Conservation (phyloP, 257 asterid genomes). For the Striga asiatica region DNA sequence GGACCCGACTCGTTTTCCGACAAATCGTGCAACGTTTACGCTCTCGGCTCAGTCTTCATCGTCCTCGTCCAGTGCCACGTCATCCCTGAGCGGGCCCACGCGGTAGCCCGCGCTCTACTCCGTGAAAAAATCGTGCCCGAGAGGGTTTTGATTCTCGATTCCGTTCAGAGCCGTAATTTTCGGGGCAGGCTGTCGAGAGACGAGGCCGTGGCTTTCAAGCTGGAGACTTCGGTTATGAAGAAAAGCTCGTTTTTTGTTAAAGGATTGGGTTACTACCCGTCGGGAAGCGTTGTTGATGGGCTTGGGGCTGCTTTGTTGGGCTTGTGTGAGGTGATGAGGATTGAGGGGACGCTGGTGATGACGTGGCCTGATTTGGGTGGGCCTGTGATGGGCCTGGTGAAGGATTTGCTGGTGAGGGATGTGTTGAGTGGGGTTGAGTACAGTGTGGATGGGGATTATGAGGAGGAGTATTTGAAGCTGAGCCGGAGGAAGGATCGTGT, state of each 20-base stretch:
- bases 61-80: conserved; percentile 62
- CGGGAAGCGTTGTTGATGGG: conserved; percentile 94
- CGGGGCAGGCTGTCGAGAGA: conserved; percentile 75
- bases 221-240: conserved; percentile 68
- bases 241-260: conserved; percentile 30
- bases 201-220: conserved; percentile 57
- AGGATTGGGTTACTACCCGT: conserved; percentile 66
- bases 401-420: conserved; percentile 50
- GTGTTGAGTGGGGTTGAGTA: conserved; percentile 36
- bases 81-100: conserved; percentile 69
- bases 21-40: conserved; percentile 75
- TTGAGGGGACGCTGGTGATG: conserved; percentile 54
- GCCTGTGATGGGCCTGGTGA: conserved; percentile 44
- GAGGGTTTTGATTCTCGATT: conserved; percentile 72
- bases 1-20: conserved; percentile 56
- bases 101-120: conserved; percentile 58
- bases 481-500: conserved; percentile 38
- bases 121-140: conserved; percentile 60
- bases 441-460: conserved; percentile 25
- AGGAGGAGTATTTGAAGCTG: conserved; percentile 35
- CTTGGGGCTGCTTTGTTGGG: conserved; percentile 73
- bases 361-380: conserved; percentile 84
- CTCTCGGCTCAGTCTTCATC: conserved; percentile 43
- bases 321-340: conserved; percentile 63
- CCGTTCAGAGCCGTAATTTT: conserved; percentile 59